phyloP scores from a whole-genome alignment of 148 eudicot genomes.

The Rhododendron henanense region DNA sequence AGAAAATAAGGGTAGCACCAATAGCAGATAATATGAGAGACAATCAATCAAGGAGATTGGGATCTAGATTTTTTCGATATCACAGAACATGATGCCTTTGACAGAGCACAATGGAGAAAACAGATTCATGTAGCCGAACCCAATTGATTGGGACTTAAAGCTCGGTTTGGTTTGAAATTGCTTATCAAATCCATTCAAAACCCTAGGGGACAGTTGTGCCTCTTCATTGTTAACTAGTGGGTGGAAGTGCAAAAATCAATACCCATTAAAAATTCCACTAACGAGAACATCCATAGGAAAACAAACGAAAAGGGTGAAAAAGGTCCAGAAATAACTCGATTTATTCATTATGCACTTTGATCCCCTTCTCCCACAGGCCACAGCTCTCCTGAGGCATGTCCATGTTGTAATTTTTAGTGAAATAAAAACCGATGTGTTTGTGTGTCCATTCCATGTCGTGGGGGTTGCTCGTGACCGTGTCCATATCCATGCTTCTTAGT shows the following conservation, averaged over 20 bases:
- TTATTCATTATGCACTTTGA: neutral
- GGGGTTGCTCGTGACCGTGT: neutral
- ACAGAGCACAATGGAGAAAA: neutral
- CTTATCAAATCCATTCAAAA: neutral
- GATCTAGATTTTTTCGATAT: neutral
- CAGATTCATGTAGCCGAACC: neutral
- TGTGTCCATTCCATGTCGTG: neutral
- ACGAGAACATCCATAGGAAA: slow-evolving; percentile 8
- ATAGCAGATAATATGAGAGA: neutral
- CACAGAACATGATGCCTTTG: neutral
- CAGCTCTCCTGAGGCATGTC: neutral
- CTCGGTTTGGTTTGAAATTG: neutral
- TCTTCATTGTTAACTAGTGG: neutral
- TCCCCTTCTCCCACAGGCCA: neutral
- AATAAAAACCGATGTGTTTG: neutral
- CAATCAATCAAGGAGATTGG: neutral
- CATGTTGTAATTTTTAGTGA: neutral
- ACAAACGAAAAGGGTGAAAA: neutral
- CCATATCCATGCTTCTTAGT: neutral
- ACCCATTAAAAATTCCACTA: neutral
- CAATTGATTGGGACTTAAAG: neutral
- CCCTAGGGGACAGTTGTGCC: neutral
- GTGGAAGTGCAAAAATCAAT: neutral
- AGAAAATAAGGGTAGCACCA: neutral
- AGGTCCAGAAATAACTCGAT: neutral